Evolutionary conservation across 768 basidiomycete genomes (phyloP).

Genomic region (Dacryopinax primogenitus): DNA sequence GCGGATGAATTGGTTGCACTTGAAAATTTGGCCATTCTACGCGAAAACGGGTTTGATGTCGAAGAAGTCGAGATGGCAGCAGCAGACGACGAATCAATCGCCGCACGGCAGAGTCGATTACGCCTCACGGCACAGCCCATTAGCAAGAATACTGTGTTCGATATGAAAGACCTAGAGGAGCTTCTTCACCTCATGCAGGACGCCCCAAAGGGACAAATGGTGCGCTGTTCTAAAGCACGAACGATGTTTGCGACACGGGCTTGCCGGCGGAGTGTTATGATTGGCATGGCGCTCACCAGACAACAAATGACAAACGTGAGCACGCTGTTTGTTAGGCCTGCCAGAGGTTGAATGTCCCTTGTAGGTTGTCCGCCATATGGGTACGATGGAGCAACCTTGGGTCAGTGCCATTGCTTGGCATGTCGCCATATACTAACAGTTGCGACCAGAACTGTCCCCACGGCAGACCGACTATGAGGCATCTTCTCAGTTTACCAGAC

Average conservation of each 20-base stretch:
- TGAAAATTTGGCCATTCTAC: slow-evolving; percentile 75
- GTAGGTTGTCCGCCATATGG: slow-evolving; percentile 29
- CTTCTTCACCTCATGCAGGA: slow-evolving; percentile 76
- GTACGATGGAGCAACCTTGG: slow-evolving; percentile 34
- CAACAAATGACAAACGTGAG: slow-evolving; percentile 53
- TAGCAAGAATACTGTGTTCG: slow-evolving; percentile 83
- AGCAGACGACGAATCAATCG: slow-evolving; percentile 20
- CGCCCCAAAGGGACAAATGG: slow-evolving; percentile 63
- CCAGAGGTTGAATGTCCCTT: not conserved
- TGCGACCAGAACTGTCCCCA: slow-evolving; percentile 19
- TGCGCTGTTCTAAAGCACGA: slow-evolving; percentile 83
- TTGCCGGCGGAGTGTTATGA: slow-evolving; percentile 92
- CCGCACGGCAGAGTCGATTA: slow-evolving; percentile 30
- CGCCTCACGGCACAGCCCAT: slow-evolving; percentile 71
- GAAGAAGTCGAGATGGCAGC: slow-evolving; percentile 36
- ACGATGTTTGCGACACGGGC: slow-evolving; percentile 96
- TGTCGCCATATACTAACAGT: not conserved
- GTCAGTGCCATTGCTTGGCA: slow-evolving; percentile 24
- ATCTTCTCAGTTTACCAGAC: slow-evolving; percentile 23
- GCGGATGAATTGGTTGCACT: slow-evolving; percentile 77
- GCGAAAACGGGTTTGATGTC: slow-evolving; percentile 82
- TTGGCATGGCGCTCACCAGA: slow-evolving; percentile 68
- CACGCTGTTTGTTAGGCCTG: not conserved
- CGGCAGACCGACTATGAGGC: slow-evolving; percentile 32
- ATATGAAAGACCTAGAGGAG: slow-evolving; percentile 86